Evolutionary conservation across 106 monocot genomes (phyloP).

Genomic region (Allium cepa): DNA sequence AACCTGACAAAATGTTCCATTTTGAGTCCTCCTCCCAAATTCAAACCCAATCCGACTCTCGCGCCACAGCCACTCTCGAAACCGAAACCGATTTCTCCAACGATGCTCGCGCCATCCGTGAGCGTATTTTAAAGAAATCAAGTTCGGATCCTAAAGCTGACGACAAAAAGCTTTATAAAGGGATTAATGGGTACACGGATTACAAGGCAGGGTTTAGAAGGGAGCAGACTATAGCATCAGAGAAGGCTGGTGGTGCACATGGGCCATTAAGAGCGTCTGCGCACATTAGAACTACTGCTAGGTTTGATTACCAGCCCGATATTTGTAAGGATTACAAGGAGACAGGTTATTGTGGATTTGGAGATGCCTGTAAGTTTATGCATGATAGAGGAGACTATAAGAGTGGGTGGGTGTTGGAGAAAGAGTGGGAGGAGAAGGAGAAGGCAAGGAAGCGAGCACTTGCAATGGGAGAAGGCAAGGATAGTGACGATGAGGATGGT

Average conservation of each 20-base stretch:
- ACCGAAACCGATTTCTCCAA: constrained; percentile 86
- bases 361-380: constrained; percentile 98
- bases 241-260: constrained; percentile 94
- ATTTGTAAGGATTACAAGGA: constrained; percentile 99
- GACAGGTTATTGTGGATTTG: constrained; percentile 96
- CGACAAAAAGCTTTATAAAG: constrained; percentile 63
- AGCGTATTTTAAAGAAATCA: constrained; percentile 54
- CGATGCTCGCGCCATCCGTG: constrained; percentile 88
- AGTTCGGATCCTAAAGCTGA: constrained; percentile 1
- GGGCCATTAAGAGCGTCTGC: constrained; percentile 87
- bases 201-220: constrained; percentile 94
- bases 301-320: constrained; percentile 98
- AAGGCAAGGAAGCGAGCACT: constrained; percentile 10
- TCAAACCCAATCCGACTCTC: constrained; percentile 82
- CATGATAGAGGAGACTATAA: constrained; percentile 98
- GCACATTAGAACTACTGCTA: constrained; percentile 68
- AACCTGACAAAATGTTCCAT: constrained; percentile 33
- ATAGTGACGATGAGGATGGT: neutral
- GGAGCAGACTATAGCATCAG: constrained; percentile 82
- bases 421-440: constrained; percentile 16
- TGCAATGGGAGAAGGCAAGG: neutral
- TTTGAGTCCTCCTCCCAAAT: constrained; percentile 83
- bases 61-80: constrained; percentile 82
- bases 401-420: constrained; percentile 82
- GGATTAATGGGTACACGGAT: constrained; percentile 90